Base-by-base conservation (phyloP, 441 rosid species). In the Jatropha podagrica region DNA sequence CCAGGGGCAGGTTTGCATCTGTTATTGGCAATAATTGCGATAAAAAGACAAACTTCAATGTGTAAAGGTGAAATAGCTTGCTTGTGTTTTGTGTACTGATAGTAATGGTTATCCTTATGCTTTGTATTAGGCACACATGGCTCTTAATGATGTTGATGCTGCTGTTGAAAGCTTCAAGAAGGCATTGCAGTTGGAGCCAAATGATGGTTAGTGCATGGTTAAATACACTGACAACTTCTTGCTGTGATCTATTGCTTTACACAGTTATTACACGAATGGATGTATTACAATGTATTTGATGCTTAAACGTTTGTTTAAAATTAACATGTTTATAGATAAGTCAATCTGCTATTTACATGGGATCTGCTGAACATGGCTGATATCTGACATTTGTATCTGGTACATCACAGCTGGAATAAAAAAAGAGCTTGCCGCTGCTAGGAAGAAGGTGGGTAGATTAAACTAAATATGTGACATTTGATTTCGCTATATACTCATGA, bases 111-210 rank as follows among this genome's bases (percentile, higher is more conserved):
- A 0, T 61, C 26, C 41, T 37, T 58, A 3, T 63, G 74, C 44
- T 32, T 66, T 71, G 27, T 74, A 13, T 75, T 84, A 95, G 98
- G 99, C 96, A 26, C 81, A 90, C 82, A 87, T 88, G 93, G 97
- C 93, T 65, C 96, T 93, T 41, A 89, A 90, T 68, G 97, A 93
- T 20, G 78, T 95, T 8, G 98, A 95, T 82, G 92, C 93, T 80
- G 97, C 99, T 32, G 97, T 82, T 64, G 99, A 93, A 81, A 95
- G 98, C 88, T 89, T 95, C 74, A 84, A 84, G 78, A 93, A 91
- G 88, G 99, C 98, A 59, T 82, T 92, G 81, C 87, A 80, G 44
- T 81, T 95, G 84, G 99, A 95, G 84, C 99, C 99, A 69, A 91
- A 91, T 51, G 99, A 95, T 64, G 90, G 98, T 95, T 64, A 80